These are phyloP conservation scores for Strigomonas culicis DNA, from an alignment of 208 protist genomes.

Conservation along the genomic window DNA sequence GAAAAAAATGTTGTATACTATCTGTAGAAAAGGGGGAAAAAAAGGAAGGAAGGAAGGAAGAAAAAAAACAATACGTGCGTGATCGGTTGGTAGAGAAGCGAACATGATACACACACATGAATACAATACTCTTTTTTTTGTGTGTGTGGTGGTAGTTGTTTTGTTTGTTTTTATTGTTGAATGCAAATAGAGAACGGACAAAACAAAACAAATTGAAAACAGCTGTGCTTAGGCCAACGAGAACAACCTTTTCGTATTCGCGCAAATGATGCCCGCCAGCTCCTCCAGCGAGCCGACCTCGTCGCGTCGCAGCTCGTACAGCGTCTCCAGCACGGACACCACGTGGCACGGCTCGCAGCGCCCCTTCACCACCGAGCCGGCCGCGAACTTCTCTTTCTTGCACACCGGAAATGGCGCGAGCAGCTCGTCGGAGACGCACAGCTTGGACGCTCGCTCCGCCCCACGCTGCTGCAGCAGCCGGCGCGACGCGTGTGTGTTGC, in stretches of 20 bases:
- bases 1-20: slow-evolving; percentile 5
- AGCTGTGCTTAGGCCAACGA: slow-evolving; percentile 24
- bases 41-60: slow-evolving; percentile 13
- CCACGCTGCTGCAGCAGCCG: slow-evolving; percentile 24
- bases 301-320: slow-evolving; percentile 55
- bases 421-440: slow-evolving; percentile 34
- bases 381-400: slow-evolving; percentile 69
- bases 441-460: not conserved
- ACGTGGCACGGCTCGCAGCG: slow-evolving; percentile 69
- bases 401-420: slow-evolving; percentile 33
- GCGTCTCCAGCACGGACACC: slow-evolving; percentile 55
- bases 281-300: slow-evolving; percentile 41
- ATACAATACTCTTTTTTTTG: not conserved
- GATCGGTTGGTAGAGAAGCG: slow-evolving; percentile 21
- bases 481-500: slow-evolving; percentile 86
- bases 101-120: not conserved
- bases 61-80: slow-evolving; percentile 1
- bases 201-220: not conserved
- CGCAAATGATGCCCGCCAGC: slow-evolving; percentile 35
- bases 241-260: slow-evolving; percentile 60
- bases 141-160: not conserved
- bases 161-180: no score
- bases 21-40: slow-evolving; percentile 13
- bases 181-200: not conserved
- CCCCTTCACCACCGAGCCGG: slow-evolving; percentile 58